Percentiles rank a stretch among this genome's conserved stretches.
Conservation (phyloP, 495 filamentous ascomycete genomes). For the Penicillium cinerascens region DNA sequence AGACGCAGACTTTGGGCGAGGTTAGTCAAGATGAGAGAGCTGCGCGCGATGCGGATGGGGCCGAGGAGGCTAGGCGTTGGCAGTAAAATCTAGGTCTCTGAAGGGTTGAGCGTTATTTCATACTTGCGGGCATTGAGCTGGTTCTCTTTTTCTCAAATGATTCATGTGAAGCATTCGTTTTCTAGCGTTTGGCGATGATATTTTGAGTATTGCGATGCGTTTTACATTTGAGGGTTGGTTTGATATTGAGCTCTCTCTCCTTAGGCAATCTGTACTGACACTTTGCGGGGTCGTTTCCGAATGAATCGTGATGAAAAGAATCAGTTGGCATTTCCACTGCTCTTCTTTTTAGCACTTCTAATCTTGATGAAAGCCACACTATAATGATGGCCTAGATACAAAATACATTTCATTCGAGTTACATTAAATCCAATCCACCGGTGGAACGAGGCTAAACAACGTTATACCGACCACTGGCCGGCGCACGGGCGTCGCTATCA, state of each 20-base stretch:
- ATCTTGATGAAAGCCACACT: too few relatives aligned
- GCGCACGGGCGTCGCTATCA: conserved; percentile 76
- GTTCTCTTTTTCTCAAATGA: neutral
- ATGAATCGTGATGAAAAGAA: neutral
- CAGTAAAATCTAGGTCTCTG: neutral
- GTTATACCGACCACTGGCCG: conserved; percentile 82
- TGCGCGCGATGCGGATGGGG: conserved; percentile 54
- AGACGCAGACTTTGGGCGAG: conserved; percentile 54
- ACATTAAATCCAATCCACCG: neutral
- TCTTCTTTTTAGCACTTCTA: neutral
- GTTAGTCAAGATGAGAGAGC: conserved; percentile 54
- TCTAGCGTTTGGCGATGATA: neutral
- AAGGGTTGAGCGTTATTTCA: neutral
- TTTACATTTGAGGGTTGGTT: neutral
- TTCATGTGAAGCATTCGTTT: neutral
- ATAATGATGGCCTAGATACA: neutral
- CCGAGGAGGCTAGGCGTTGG: conserved; percentile 1
- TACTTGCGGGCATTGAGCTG: neutral
- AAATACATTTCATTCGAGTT: neutral
- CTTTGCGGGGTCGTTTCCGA: too few relatives aligned
- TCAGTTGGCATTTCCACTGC: neutral
- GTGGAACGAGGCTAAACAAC: conserved; percentile 68
- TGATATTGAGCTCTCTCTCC: neutral
- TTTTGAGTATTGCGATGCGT: neutral
- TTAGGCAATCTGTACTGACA: too few relatives aligned